A percentile compares a stretch with the other conserved stretches of the same genome.
Conservation (phyloP, 2,329 filamentous ascomycete species). For the Alternaria arborescens region DNA sequence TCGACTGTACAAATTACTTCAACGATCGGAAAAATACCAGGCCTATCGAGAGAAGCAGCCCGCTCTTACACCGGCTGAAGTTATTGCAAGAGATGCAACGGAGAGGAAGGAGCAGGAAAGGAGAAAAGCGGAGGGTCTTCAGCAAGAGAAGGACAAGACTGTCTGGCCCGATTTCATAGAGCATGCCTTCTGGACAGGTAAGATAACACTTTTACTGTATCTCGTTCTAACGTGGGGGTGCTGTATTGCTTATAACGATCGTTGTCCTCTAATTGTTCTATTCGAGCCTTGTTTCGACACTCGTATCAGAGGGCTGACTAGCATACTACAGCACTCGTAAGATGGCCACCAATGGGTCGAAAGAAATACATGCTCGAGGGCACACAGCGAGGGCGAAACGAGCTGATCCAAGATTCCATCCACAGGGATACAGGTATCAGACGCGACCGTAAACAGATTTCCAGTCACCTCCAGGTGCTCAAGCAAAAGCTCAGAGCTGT, state of each 20-base stretch:
- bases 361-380: constrained; percentile 60
- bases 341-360: constrained; percentile 66
- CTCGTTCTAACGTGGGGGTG: background rate
- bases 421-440: constrained; percentile 62
- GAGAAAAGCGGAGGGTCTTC: constrained; percentile 23
- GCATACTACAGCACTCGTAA: constrained; percentile 48
- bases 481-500: constrained; percentile 64
- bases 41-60: constrained; percentile 58
- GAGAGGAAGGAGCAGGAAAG: constrained; percentile 25
- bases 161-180: constrained; percentile 59
- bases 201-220: constrained; percentile 6
- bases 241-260: background rate
- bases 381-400: constrained; percentile 67
- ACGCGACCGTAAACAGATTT: constrained; percentile 67
- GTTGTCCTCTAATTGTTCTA: background rate
- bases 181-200: constrained; percentile 59
- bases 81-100: constrained; percentile 31
- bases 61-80: constrained; percentile 25
- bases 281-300: background rate
- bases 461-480: constrained; percentile 70
- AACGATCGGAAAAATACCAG: constrained; percentile 53
- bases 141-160: constrained; percentile 48
- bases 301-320: constrained; percentile 1
- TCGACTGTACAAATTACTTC: constrained; percentile 40
- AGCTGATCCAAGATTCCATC: constrained; percentile 68